Evolutionary conservation across 2,329 filamentous ascomycete species (phyloP), one percentile per base, ranked within the genome.

Genomic region (Colletotrichum liaoningense): DNA sequence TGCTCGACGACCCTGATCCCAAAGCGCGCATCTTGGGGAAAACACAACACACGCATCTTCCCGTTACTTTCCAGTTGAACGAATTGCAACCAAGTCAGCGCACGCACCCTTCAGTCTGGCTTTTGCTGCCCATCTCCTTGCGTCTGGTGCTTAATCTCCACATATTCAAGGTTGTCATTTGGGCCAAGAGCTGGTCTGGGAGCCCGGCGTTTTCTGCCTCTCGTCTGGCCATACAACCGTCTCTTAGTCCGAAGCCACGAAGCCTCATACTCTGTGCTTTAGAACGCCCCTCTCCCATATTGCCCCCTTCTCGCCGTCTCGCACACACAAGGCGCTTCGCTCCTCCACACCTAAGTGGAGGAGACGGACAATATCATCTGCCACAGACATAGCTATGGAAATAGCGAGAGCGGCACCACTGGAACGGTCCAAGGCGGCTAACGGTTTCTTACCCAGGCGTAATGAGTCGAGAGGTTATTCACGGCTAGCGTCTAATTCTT

Each of bases 131-230:
- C 60, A 42, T 12, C 57, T 68, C 66, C 57, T 64, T 62, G 11
- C 55, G 33, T 42, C 24, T 24, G 46, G 7, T 60, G 46, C 66
- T 49, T 30, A 64, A 73, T 73, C 46, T 73, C 70, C 70, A 70
- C 70, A 70, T 52, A 42, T 16, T n/a, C 35, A 24, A 28, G 67
- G 24, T 56, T 65, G 56, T 62, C 67, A 57, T 70, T 46, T 59
- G 7, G 24, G 26, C 59, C 59, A 60, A 35, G 57, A 54, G 22
- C 6, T 69, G 33, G 42, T 28, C 66, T 28, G 4, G 7, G 52
- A 64, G 54, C 55, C 55, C 24, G 11, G 65, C 38, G 69, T 26
- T 63, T 58, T n/a, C 26, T 38, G 60, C 60, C 57, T n/a, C 35
- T 26, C 38, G 28, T 63, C 28, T 19, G 8, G 9, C 14, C 56